Conservation (phyloP, 2,329 filamentous ascomycete genomes). For the Sclerotinia subarctica region DNA sequence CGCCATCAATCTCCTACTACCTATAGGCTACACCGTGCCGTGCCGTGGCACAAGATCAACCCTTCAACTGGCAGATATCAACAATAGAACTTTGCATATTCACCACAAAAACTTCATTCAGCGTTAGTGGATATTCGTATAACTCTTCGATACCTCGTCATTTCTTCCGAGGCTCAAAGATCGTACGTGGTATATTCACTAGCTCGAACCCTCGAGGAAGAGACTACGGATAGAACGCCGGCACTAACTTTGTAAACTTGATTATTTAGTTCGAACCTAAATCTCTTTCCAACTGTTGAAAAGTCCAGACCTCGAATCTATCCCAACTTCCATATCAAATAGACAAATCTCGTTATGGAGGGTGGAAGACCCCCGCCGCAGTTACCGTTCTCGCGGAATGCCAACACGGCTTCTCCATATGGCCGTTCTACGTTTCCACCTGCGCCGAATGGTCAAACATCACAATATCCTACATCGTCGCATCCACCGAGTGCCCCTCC, state of each 20-base stretch:
- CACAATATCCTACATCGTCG: constrained; percentile 34
- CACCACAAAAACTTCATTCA: background rate
- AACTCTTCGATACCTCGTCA: background rate
- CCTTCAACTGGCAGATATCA: background rate
- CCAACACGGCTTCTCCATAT: constrained; percentile 38
- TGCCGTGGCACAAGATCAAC: constrained; percentile 5
- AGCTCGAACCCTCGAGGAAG: background rate
- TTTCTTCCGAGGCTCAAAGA: background rate
- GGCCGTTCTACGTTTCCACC: constrained; percentile 26
- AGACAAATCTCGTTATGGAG: constrained; percentile 34
- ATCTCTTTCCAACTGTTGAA: background rate
- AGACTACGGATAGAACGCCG: background rate
- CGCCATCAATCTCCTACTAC: constrained; percentile 6
- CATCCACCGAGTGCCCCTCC: constrained; percentile 34
- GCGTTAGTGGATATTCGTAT: background rate
- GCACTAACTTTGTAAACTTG: background rate
- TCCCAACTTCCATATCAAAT: background rate
- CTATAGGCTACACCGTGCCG: background rate
- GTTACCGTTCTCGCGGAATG: constrained; percentile 37
- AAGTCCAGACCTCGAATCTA: background rate
- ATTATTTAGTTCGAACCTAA: background rate
- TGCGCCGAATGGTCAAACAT: background rate
- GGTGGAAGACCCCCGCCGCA: constrained; percentile 36
- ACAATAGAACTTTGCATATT: background rate
- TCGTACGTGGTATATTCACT: constrained; percentile 8